These are phyloP conservation scores for Aspergillus caelatus DNA, from an alignment of 2,329 filamentous ascomycete species.

Conservation along the genomic window DNA sequence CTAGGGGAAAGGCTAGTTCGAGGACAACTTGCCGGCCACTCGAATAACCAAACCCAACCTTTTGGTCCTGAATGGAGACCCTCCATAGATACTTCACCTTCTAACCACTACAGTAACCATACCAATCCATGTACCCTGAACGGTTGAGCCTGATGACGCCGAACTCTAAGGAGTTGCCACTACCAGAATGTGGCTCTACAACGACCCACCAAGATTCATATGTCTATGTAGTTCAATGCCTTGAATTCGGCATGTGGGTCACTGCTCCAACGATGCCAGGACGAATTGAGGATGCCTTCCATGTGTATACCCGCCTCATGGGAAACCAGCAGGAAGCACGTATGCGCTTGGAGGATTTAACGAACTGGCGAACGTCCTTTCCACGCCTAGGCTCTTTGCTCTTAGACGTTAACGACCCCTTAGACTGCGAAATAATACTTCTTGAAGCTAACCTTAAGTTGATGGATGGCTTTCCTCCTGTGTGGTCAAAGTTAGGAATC, in stretches of 20 bases:
- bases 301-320: conserved; percentile 48
- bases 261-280: conserved; percentile 39
- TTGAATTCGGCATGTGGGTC: conserved; percentile 52
- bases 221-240: conserved; percentile 28
- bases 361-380: conserved; percentile 46
- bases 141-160: conserved; percentile 34
- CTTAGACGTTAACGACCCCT: conserved; percentile 34
- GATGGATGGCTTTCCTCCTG: conserved; percentile 47
- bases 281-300: conserved; percentile 42
- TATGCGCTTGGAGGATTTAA: conserved; percentile 43
- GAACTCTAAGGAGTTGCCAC: conserved; percentile 37
- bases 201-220: conserved; percentile 21
- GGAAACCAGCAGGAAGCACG: conserved; percentile 41
- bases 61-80: conserved; percentile 35
- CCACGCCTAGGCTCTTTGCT: conserved; percentile 42
- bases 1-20: conserved; percentile 44
- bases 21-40: conserved; percentile 36
- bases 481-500: conserved; percentile 45
- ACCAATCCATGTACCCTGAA: conserved; percentile 35
- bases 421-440: conserved; percentile 47
- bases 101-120: conserved; percentile 34
- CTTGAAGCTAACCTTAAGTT: conserved; percentile 47
- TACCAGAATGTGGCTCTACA: conserved; percentile 25
- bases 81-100: conserved; percentile 32
- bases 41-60: conserved; percentile 35